Base-by-base conservation (phyloP, 345 rosid genomes). In the Euphorbia peplus region DNA sequence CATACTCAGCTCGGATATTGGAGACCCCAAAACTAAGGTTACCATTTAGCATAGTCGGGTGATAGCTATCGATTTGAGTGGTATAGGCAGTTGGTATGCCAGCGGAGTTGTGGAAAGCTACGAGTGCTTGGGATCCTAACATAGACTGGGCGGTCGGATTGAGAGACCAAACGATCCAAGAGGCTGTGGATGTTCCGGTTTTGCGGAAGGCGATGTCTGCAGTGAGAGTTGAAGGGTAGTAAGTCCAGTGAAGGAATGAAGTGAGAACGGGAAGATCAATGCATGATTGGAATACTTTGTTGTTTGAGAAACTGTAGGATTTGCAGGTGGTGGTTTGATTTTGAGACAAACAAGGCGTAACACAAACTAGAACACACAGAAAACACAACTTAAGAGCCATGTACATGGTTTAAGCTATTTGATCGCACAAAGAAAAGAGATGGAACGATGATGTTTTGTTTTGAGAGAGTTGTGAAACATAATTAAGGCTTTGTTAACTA, bases 131-230 rank as follows among this genome's bases (percentile, higher is more conserved):
- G 6, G 62, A 14, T 0, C 62, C 62, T 0, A 5, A 1, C 62
- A 57, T 57, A 2, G 0, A 1, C 18, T 57, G 62, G 35, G 39
- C 62, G 21, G 9, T 57, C 0, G 62, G 62, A 57, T 57, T 57
- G 21, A 57, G 62, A 29, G 11, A 18, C 62, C 62, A 57, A 57
- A 9, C 62, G 1, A 57, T 32, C 62, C 62, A 57, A 8, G n/a
- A 15, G 39, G 9, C 5, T 2, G 41, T 28, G 6, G 25, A 32
- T 32, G 37, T 32, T 32, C 6, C 37, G 6, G 37, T 32, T 32
- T 32, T 32, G 37, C 37, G 37, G 37, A 32, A 32, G 3, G 37
- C 37, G 37, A 32, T 32, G 6, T 32, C 37, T 3, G 37, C 37
- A 32, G 62, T 28, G 16, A 57, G 18, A 18, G 16, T 57, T 29